Percentiles rank a stretch among this genome's conserved stretches.
These are phyloP conservation scores for Rhodamnia argentea DNA, from an alignment of 345 rosid species.

Conservation along the genomic window DNA sequence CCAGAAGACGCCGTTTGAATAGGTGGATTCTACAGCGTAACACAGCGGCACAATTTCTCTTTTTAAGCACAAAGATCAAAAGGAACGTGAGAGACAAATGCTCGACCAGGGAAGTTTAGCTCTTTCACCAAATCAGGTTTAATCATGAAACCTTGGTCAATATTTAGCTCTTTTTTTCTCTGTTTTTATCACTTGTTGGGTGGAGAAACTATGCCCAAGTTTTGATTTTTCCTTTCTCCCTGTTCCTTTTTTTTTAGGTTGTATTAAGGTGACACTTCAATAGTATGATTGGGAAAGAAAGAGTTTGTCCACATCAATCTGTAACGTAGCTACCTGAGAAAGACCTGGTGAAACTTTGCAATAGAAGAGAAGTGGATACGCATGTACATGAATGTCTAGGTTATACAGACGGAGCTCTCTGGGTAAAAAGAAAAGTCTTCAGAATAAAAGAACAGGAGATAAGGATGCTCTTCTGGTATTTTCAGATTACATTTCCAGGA, in stretches of 20 bases:
- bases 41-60: no score
- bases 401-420: neutral
- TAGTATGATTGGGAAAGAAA: neutral
- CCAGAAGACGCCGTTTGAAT: neutral
- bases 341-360: neutral
- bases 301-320: neutral
- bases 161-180: neutral
- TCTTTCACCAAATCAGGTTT: neutral
- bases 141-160: neutral
- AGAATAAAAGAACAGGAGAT: neutral
- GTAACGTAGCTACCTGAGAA: neutral
- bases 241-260: neutral
- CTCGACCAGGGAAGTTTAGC: neutral
- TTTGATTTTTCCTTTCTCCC: neutral
- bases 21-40: neutral
- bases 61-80: no score
- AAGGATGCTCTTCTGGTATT: neutral
- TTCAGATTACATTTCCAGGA: neutral
- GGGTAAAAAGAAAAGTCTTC: neutral
- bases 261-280: neutral
- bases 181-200: neutral
- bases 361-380: no score
- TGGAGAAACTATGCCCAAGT: neutral
- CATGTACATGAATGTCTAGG: no score
- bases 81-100: neutral